Base-by-base conservation (phyloP, 768 basidiomycete species). In the Cystofilobasidium capitatum region DNA sequence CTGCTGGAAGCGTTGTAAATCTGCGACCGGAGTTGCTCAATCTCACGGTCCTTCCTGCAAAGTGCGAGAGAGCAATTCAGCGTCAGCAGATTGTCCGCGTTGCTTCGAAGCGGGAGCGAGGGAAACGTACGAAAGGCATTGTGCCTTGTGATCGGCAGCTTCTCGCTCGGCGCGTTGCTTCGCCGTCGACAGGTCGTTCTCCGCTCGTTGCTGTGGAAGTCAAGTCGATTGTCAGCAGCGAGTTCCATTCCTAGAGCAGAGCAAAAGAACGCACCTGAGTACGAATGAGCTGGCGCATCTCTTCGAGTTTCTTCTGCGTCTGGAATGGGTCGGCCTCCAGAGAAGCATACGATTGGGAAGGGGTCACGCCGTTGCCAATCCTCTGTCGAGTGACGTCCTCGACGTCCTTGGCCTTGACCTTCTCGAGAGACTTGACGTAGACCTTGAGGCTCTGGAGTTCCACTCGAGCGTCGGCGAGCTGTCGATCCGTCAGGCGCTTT, bases 401-500 rank as follows among this genome's bases (percentile, higher is more conserved):
- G 4, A 86, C 83, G 74, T 97, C 93, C 36, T 83, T 58, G 17
- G 65, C 82, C 10, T 84, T 81, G 58, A 91, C 36, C 63, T 64
- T 87, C 77, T 93, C 88, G 33, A 94, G 80, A n/a, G 89, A 89
- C 47, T 87, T 86, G 70, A 93, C 88, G 71, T 91, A 86, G 0
- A 81, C 81, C 7, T 81, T 82, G 49, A 88, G 86, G 69, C 85
- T 85, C 75, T 86, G 82, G 37, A 94, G 77, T 75, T 94, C 91
- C 24, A 81, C 77, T 65, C 88, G 86, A 0, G 91, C 88, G 2
- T 89, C 88, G 24, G 81, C 83, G 20, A 97, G 84, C 74, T 96
- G 90, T 44, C 88, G 84, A 75, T 98, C 94, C 1, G 94, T 93
- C 65, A 94, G 86, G 40, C 86, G 86, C 77, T 97, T 98, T 20